phyloP scores from a whole-genome alignment of 306 rosid genomes.

The Casuarina equisetifolia region DNA sequence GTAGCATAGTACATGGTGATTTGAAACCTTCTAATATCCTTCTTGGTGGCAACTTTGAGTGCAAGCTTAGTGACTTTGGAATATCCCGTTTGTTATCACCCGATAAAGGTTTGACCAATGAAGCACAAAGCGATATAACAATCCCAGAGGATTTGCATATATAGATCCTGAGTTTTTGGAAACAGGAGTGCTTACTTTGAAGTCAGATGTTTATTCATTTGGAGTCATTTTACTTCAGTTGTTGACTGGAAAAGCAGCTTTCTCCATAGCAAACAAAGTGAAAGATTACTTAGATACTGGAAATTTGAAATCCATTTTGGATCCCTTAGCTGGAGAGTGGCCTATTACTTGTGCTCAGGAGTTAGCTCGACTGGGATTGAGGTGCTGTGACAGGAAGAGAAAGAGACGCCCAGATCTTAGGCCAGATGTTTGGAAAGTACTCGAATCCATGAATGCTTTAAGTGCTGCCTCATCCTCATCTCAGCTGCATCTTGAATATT shows the following conservation, averaged over 20 bases:
- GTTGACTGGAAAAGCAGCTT: slow-evolving; percentile 42
- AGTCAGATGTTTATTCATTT: slow-evolving; percentile 56
- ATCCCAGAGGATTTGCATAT: slow-evolving; percentile 41
- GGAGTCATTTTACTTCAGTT: slow-evolving; percentile 46
- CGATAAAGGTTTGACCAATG: slow-evolving; percentile 28
- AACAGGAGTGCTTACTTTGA: slow-evolving; percentile 46
- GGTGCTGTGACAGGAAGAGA: slow-evolving; percentile 49
- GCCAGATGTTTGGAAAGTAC: slow-evolving; percentile 53
- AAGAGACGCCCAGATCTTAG: slow-evolving; percentile 47
- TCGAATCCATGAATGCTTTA: slow-evolving; percentile 53
- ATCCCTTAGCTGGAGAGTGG: slow-evolving; percentile 60
- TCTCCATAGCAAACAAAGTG: slow-evolving; percentile 40
- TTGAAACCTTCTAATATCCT: slow-evolving; percentile 53
- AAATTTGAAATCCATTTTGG: slow-evolving; percentile 39
- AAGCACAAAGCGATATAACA: slow-evolving; percentile 33
- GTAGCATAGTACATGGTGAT: slow-evolving; percentile 52
- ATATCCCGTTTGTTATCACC: slow-evolving; percentile 38
- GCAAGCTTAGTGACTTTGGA: slow-evolving; percentile 61
- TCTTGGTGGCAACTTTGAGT: slow-evolving; percentile 37
- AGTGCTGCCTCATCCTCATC: not conserved
- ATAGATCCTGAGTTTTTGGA: slow-evolving; percentile 54
- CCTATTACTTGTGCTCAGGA: slow-evolving; percentile 51
- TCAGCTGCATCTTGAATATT: not conserved
- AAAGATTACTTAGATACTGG: slow-evolving; percentile 35
- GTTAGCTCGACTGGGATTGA: slow-evolving; percentile 44